These are phyloP conservation scores for Trichomonas gallinae DNA, from an alignment of 208 protist genomes.

Conservation along the genomic window DNA sequence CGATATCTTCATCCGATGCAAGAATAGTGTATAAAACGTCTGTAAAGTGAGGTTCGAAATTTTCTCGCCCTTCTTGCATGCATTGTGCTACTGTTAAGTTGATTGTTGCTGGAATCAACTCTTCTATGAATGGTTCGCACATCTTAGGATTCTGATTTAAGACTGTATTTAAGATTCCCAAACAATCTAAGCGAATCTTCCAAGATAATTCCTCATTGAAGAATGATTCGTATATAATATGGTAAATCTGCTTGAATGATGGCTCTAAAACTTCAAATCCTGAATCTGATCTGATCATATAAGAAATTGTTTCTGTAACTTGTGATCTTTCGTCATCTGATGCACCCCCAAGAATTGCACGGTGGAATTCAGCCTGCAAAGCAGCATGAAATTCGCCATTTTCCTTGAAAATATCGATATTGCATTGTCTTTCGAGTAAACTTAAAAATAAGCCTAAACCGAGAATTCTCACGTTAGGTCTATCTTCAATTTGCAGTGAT, in stretches of 20 bases:
- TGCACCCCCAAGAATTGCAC: background rate
- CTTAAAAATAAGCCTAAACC: background rate
- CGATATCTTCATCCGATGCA: background rate
- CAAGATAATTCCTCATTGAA: background rate
- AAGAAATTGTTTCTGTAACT: background rate
- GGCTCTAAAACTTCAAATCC: background rate
- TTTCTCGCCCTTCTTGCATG: background rate
- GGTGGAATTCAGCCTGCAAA: background rate
- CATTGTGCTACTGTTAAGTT: background rate
- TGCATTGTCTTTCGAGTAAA: background rate
- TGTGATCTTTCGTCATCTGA: background rate
- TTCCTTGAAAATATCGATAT: background rate
- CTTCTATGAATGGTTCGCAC: background rate
- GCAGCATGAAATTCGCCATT: background rate
- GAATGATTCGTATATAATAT: background rate
- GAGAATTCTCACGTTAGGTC: background rate
- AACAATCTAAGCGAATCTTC: background rate
- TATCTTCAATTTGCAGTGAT: background rate
- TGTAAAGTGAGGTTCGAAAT: background rate
- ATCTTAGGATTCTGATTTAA: background rate
- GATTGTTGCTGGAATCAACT: background rate
- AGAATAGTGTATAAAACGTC: background rate
- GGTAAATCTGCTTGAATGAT: background rate
- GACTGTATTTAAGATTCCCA: background rate
- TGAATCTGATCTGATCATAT: background rate